These are phyloP conservation scores for Suhomyces panamericanus DNA, from an alignment of 1,139 yeast species.

Conservation along the genomic window DNA sequence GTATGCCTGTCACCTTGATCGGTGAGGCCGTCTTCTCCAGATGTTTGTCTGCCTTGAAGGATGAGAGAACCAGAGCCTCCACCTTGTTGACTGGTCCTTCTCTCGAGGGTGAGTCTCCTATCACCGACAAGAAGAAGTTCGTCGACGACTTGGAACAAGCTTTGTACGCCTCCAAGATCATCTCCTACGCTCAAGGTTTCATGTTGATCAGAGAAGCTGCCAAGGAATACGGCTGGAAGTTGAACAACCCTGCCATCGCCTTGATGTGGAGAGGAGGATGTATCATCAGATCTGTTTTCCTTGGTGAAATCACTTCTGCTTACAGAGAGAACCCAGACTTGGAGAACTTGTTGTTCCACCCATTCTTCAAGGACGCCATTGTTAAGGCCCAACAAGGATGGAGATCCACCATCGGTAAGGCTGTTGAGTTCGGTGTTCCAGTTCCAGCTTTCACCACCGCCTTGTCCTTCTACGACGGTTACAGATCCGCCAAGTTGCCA, in stretches of 20 bases:
- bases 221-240: constrained; percentile 92
- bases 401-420: constrained; percentile 83
- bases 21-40: constrained; percentile 99
- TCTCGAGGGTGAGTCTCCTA: constrained; percentile 48
- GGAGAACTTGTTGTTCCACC: constrained; percentile 93
- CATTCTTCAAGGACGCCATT: constrained; percentile 90
- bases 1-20: constrained; percentile 96
- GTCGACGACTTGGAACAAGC: constrained; percentile 97
- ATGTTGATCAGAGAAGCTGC: constrained; percentile 99
- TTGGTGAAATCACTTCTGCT: constrained; percentile 95
- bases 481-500: constrained; percentile 93
- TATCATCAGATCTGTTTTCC: constrained; percentile 97
- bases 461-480: constrained; percentile 96
- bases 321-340: constrained; percentile 90
- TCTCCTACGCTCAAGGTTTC: constrained; percentile 99
- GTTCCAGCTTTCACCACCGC: constrained; percentile 98
- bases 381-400: constrained; percentile 93
- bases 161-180: constrained; percentile 95
- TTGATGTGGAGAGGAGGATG: constrained; percentile 99
- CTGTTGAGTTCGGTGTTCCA: constrained; percentile 87
- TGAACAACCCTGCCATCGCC: constrained; percentile 97
- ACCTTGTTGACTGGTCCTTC: constrained; percentile 75
- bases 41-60: constrained; percentile 90
- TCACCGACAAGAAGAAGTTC: constrained; percentile 77
- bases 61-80: constrained; percentile 87